A percentile compares a stretch with the other conserved stretches of the same genome.
Conservation (phyloP, 768 basidiomycete genomes). For the Cyathus striatus region DNA sequence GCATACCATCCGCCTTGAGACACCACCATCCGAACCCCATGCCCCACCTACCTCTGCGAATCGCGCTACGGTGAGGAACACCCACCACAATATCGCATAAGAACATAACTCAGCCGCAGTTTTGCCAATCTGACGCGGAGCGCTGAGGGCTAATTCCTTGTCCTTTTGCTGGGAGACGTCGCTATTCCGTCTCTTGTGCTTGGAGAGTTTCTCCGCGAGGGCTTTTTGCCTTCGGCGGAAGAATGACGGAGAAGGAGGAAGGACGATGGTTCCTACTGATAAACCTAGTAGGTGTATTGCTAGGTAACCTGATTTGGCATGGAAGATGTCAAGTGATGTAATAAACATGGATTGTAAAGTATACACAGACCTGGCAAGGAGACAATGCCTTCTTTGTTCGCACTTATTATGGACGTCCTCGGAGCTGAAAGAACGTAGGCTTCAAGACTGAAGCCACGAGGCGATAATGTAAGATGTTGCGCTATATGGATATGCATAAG, state of each 20-base stretch:
- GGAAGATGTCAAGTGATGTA: not conserved
- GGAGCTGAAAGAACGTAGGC: slow-evolving; percentile 61
- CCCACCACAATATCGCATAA: slow-evolving; percentile 81
- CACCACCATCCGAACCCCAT: slow-evolving; percentile 22
- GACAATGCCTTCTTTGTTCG: slow-evolving; percentile 90
- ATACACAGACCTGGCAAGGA: slow-evolving; percentile 62
- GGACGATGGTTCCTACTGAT: slow-evolving; percentile 72
- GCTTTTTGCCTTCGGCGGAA: slow-evolving; percentile 52
- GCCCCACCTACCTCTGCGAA: slow-evolving; percentile 33
- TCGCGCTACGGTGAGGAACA: slow-evolving; percentile 35
- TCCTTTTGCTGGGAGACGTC: slow-evolving; percentile 4
- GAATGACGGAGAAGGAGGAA: slow-evolving; percentile 73
- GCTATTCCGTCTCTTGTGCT: slow-evolving; percentile 10
- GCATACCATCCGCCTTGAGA: slow-evolving; percentile 44
- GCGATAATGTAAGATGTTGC: slow-evolving; percentile 60
- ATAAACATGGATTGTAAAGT: not conserved
- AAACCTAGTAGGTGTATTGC: slow-evolving; percentile 86
- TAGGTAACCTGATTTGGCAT: slow-evolving; percentile 73
- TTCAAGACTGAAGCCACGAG: slow-evolving; percentile 49
- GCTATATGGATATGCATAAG: too few species aligned
- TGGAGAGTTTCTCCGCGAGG: slow-evolving; percentile 4
- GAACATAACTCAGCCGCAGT: slow-evolving; percentile 71
- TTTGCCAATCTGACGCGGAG: slow-evolving; percentile 63
- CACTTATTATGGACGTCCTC: slow-evolving; percentile 58
- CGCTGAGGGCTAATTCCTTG: slow-evolving; percentile 12